Base-by-base conservation (phyloP, 352 stramenopile species). In the Phytophthora foliorum region DNA sequence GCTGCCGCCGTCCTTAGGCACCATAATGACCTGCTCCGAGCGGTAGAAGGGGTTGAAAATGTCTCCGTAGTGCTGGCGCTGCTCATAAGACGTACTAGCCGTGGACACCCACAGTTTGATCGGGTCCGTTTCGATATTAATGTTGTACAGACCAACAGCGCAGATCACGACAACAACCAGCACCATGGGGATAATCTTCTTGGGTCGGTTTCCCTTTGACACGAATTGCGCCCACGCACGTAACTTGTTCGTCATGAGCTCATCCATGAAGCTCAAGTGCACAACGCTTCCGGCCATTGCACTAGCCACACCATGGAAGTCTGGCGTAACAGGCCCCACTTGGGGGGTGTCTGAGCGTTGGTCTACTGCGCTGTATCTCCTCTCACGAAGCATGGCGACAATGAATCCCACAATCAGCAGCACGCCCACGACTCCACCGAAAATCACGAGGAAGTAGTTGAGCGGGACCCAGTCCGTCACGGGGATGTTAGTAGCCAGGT, bases 21-120 rank as follows among this genome's bases (percentile, higher is more conserved):
- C 84, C 49, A 92, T 39, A 48, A 92, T 88, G 25, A 90, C 44
- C 50, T 92, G 82, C 51, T 88, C 78, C n/a, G 84, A 77, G n/a
- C 84, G 81, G 69, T 91, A 92, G 67, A 92, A 92, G 6, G 84
- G 84, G 56, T 81, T 84, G 51, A 92, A 92, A 9, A 90, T 69
- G 4, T 89, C 57, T 22, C 77, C 82, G 50, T 87, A 91, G 52
- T 82, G 78, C 56, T 89, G 72, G n/a, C 71, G 71, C 51, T 91
- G 71, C 38, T 87, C 74, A 63, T 82, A 90, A 4, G 82, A 75
- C 7, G 67, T 77, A 67, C 81, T 91, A 0, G 74, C 80, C 46
- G 82, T 79, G 13, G 82, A 81, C 7, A 89, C 81, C 82, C 82
- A 91, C 17, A 91, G 62, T 53, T 89, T 91, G 41, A 89, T 83